Conservation (phyloP, 1,284 basidiomycete genomes). For the Vanrija sp. region DNA sequence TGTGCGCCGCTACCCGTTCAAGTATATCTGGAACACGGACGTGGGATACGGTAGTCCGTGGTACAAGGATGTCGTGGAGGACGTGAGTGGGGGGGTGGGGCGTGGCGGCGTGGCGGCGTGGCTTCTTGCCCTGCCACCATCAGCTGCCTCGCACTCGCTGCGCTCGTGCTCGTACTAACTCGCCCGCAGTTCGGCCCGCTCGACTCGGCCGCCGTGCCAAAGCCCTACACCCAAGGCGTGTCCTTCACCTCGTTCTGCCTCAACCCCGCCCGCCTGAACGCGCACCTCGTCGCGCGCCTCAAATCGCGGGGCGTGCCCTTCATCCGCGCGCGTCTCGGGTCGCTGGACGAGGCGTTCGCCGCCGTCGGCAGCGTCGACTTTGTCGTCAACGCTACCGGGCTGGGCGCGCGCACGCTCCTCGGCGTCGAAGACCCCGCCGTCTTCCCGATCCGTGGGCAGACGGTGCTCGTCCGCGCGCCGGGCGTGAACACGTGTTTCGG, state of each 20-base stretch:
- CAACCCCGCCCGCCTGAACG: conserved; percentile 46
- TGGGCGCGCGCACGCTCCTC: conserved; percentile 65
- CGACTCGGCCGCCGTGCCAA: conserved; percentile 9
- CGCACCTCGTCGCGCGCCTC: conserved; percentile 35
- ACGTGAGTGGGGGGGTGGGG: conserved; percentile 46
- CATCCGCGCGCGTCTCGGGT: conserved; percentile 35
- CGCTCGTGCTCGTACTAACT: background rate
- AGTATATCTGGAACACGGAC: conserved; percentile 47
- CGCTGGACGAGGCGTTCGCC: conserved; percentile 45
- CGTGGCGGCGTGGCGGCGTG: background rate
- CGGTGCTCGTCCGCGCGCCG: conserved; percentile 70
- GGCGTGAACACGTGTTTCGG: conserved; percentile 22
- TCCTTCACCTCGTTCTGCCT: conserved; percentile 46
- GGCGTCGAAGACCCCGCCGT: conserved; percentile 71
- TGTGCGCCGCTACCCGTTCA: conserved; percentile 51
- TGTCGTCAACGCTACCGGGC: conserved; percentile 53
- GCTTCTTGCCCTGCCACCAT: no score
- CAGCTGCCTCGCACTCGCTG: background rate
- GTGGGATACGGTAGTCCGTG: conserved; percentile 47
- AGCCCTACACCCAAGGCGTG: conserved; percentile 27
- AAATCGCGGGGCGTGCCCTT: conserved; percentile 35
- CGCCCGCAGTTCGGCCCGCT: conserved; percentile 35
- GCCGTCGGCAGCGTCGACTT: conserved; percentile 26
- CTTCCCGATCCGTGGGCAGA: conserved; percentile 81
- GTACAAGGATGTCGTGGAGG: conserved; percentile 56